phyloP scores from a whole-genome alignment of 192 early-diverging fungal species.

The Spizellomyces sp. region DNA sequence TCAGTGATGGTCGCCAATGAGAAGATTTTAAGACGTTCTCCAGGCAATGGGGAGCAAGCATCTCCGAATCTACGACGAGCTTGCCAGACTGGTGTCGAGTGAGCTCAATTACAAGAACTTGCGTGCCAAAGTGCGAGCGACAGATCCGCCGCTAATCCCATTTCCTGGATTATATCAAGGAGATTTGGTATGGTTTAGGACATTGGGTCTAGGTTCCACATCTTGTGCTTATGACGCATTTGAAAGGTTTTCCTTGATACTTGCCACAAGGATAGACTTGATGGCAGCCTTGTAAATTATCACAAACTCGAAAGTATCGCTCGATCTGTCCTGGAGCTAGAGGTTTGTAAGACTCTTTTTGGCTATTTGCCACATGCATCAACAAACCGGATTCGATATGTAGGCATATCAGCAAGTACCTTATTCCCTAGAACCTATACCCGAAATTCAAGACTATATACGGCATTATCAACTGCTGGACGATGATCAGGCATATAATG shows the following conservation, averaged over 20 bases:
- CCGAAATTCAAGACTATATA: slow-evolving; percentile 58
- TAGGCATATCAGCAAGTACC: slow-evolving; percentile 51
- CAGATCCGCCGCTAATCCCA: slow-evolving; percentile 59
- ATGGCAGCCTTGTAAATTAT: slow-evolving; percentile 55
- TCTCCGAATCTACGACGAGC: slow-evolving; percentile 49
- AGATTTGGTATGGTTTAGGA: slow-evolving; percentile 43
- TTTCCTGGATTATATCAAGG: slow-evolving; percentile 63
- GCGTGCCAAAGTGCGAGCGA: slow-evolving; percentile 49
- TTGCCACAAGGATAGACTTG: slow-evolving; percentile 51
- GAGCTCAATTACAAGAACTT: slow-evolving; percentile 62
- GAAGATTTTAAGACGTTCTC: not conserved
- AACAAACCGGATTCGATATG: not conserved
- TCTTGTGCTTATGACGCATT: too few relatives aligned
- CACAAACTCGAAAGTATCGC: slow-evolving; percentile 58
- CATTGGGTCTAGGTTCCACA: not conserved
- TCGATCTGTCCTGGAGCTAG: slow-evolving; percentile 53
- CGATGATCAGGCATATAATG: slow-evolving; percentile 55
- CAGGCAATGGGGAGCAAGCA: slow-evolving; percentile 42
- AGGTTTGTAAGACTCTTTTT: slow-evolving; percentile 30
- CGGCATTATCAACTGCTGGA: slow-evolving; percentile 32
- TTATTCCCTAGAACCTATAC: slow-evolving; percentile 47
- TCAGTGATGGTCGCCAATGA: not conserved
- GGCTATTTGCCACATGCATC: too few relatives aligned
- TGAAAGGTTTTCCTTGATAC: slow-evolving; percentile 53
- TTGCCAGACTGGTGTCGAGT: slow-evolving; percentile 46